phyloP scores from a whole-genome alignment of 176 grass and related monocot species.

The bread wheat (Triticum aestivum) region DNA sequence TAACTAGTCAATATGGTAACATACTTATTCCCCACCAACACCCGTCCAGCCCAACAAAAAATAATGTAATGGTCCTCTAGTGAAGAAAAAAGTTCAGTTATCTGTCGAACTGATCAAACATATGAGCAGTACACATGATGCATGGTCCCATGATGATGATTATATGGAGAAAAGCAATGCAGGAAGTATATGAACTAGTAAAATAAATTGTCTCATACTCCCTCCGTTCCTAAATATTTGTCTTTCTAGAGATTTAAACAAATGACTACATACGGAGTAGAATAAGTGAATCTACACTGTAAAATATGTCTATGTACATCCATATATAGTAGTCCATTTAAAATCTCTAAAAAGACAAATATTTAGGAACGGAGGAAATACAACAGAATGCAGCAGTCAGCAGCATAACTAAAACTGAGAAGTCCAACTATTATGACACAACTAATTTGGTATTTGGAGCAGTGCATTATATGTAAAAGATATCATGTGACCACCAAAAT shows the following conservation, averaged over 20 bases:
- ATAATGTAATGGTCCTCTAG: neutral
- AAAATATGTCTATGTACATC: too few species aligned
- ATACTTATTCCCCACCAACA: neutral
- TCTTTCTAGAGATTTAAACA: too few species aligned
- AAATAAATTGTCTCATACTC: neutral
- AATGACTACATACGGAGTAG: too few species aligned
- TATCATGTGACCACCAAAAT: neutral
- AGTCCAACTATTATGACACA: neutral
- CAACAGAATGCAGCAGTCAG: neutral
- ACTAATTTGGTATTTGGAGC: neutral
- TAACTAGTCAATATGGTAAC: neutral
- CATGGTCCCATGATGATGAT: conserved; percentile 5
- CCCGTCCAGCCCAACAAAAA: neutral
- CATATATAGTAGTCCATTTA: too few species aligned
- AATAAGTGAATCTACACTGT: too few species aligned
- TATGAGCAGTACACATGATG: conserved; percentile 7
- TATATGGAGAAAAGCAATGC: neutral
- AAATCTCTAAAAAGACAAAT: too few species aligned
- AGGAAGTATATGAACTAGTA: neutral
- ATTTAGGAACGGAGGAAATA: neutral
- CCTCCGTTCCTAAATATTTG: too few species aligned
- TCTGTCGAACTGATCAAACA: neutral
- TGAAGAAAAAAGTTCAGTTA: neutral
- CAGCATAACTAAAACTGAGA: conserved; percentile 16
- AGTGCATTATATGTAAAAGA: neutral